These are phyloP conservation scores for Agaricales sp. DNA, from an alignment of 1,284 basidiomycete species.

Conservation along the genomic window DNA sequence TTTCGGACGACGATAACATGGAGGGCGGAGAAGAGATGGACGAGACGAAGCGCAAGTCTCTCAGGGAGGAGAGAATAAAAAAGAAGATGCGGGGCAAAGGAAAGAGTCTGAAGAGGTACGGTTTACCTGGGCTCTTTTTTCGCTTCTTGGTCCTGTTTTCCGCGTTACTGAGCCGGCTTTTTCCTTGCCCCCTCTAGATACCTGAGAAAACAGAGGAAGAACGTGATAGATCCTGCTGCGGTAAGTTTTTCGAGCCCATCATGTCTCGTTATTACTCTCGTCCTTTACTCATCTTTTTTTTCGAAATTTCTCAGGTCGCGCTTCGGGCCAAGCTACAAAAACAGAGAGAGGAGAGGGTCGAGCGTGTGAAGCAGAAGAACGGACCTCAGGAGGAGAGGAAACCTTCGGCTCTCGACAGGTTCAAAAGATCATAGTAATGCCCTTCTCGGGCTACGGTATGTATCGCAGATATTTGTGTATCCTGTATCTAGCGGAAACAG, in stretches of 20 bases:
- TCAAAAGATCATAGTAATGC: conserved; percentile 23
- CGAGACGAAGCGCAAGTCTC: not conserved
- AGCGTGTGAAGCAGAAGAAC: conserved; percentile 23
- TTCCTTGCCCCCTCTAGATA: conserved; percentile 30
- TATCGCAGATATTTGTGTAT: too few relatives aligned
- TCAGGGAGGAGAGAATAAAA: conserved; percentile 54
- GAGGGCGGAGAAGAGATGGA: conserved; percentile 24
- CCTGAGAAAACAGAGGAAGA: conserved; percentile 84
- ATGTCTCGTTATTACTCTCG: not conserved
- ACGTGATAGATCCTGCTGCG: conserved; percentile 81
- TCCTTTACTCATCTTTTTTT: conserved; percentile 8
- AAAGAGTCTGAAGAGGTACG: conserved; percentile 72
- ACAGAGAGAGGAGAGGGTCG: conserved; percentile 45
- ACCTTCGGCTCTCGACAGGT: conserved; percentile 60
- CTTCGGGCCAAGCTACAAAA: conserved; percentile 61
- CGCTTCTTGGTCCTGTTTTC: not conserved
- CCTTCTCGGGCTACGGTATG: not conserved
- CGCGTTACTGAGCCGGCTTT: not conserved
- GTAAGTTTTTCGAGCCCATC: conserved; percentile 33
- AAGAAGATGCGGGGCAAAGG: conserved; percentile 79
- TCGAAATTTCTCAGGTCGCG: conserved; percentile 41
- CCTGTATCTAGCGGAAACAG: too few relatives aligned
- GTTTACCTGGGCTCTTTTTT: conserved; percentile 1
- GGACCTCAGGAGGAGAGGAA: conserved; percentile 30
- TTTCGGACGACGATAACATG: conserved; percentile 26